Base-by-base conservation (phyloP, 257 asterid genomes). In the Solanum bukasovii region DNA sequence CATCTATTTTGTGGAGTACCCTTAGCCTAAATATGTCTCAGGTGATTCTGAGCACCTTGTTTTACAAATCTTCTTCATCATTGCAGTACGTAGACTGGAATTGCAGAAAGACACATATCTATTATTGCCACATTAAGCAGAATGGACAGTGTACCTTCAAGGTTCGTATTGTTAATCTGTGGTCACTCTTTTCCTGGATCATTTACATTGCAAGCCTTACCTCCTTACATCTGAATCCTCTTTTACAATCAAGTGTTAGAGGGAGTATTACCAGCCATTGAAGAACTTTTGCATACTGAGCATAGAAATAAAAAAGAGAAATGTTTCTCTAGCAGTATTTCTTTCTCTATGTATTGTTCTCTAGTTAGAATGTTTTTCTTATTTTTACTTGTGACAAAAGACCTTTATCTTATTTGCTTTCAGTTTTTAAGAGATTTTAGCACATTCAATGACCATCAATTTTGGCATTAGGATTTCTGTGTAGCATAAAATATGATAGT, bases 31-130 rank as follows among this genome's bases (percentile, higher is more conserved):
- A 16, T 38, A 59, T 14, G 6, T 18, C 79, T 63, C 34, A 56
- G 70, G 75, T 61, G 77, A 84, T 59, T 34, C 31, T 33, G 87
- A 56, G 29, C 29, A 85, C 61, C 31, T 25, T 85, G 59, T 42
- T 42, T 37, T 85, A 67, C 59, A 46, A 10, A 77, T n/a, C 59
- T 87, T 78, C 40, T 63, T 87, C 79, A 74, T 46, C 79, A 35
- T 87, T 90, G 91, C 94, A 96, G 99, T 88, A 87, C 89, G 49
- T 86, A 70, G 94, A 92, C 70, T 95, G 97, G 98, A 94, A 93
- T 71, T 90, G 91, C 16, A 92, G 95, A 61, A 96, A 92, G 85
- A 91, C 97, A 31, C 92, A 93, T 91, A 85, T 89, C 61, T 96
- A 94, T 73, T 88, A 93, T 88, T 95, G 95, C 88, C 44, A 93